Evolutionary conservation across 257 asterid species (phyloP), one percentile per base, ranked within the genome.

Genomic region (Nicotiana sylvestris): DNA sequence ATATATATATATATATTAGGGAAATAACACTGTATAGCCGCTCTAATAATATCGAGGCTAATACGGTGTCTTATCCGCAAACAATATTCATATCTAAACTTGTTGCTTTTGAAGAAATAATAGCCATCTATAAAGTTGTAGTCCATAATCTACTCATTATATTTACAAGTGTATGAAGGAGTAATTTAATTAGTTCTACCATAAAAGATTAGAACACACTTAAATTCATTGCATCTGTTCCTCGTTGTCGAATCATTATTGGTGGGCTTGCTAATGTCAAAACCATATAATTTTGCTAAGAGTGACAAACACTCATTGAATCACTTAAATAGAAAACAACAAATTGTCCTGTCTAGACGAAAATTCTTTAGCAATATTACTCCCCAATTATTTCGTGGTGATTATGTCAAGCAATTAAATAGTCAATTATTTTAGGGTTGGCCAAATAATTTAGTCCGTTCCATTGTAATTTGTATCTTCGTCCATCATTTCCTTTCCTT

Each of bases 261-360:
- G 60, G 78, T 72, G 78, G 21, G 0, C 2, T 43, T 46, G 33
- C 27, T 72, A 72, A 43, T 72, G 35, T 25, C 37, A 72, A 70
- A 70, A 70, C 37, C 80, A 74, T 49, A 74, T 74, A 49, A 74
- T 12, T n/a, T 39, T 70, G 35, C 6, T 43, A 74, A 49, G 80
- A 74, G 80, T 74, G 21, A 74, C 15, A 49, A 74, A 49, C 37
- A 74, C 80, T 3, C 62, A 27, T 25, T 46, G 25, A 49, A 74
- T 46, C 43, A 27, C 80, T 74, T 74, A 1, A 49, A 49, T 25
- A 49, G 15, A 74, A 49, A 74, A 49, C 25, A 49, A 74, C 39
- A 74, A 27, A 74, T 25, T 49, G 61, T 25, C 35, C 25, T 57
- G 62, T 46, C 79, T 21, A 27, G 62, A 46, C 16, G 43, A 33